Conservation (phyloP, 305 asterid species). For the Fraxinus sp. region DNA sequence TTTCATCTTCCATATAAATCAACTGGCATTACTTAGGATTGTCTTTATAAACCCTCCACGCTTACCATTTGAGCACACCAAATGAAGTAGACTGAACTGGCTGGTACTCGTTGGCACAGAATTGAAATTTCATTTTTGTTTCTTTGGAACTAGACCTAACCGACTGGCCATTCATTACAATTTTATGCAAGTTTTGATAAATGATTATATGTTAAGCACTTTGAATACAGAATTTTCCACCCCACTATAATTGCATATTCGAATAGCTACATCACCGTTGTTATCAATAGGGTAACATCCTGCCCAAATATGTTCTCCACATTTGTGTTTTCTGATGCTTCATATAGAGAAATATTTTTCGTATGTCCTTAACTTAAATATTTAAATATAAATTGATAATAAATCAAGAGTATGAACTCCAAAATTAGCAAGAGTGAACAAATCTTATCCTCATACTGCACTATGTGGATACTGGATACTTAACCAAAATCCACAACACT, state of each 20-base stretch:
- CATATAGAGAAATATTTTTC: neutral
- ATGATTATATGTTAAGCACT: neutral
- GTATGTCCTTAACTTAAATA: neutral
- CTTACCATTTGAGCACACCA: neutral
- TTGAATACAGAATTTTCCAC: neutral
- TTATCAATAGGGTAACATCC: neutral
- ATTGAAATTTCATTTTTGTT: neutral
- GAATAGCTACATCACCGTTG: neutral
- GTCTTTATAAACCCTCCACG: neutral
- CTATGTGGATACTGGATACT: neutral
- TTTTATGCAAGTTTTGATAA: neutral
- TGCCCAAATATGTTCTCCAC: neutral
- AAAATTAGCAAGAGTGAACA: neutral
- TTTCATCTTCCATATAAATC: neutral
- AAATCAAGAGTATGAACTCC: neutral
- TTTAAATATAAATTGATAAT: neutral
- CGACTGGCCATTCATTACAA: neutral
- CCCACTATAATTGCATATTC: neutral
- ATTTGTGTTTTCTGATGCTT: neutral
- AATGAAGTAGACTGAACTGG: neutral
- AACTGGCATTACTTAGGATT: neutral
- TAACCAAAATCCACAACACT: neutral
- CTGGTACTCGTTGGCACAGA: neutral
- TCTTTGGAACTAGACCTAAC: neutral
- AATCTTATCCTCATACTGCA: neutral